A percentile compares a stretch with the other conserved stretches of the same genome.
These are phyloP conservation scores for Gnetum montanum DNA, from an alignment of 75 land plant species.

Conservation along the genomic window DNA sequence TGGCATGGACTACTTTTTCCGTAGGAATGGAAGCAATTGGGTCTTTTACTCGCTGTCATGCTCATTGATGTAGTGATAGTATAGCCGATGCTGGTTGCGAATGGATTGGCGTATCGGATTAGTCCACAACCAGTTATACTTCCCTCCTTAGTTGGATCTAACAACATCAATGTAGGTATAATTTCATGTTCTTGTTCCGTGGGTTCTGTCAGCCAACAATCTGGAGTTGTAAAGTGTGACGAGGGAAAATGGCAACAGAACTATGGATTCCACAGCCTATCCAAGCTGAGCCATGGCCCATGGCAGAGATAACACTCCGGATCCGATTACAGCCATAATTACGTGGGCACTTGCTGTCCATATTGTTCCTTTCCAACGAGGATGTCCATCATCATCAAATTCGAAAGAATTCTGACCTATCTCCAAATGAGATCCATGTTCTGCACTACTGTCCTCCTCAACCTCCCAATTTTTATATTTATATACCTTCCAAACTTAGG, in stretches of 20 bases:
- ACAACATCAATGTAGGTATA: slow-evolving; percentile 40
- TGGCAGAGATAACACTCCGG: slow-evolving; percentile 53
- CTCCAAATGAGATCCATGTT: no score
- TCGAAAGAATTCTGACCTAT: no score
- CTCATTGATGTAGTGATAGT: slow-evolving; percentile 15
- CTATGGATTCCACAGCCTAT: slow-evolving; percentile 28
- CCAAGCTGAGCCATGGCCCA: slow-evolving; percentile 58
- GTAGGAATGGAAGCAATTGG: no score
- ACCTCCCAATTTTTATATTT: no score
- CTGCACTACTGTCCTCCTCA: no score
- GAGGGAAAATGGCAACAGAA: slow-evolving; percentile 15
- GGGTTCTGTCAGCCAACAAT: slow-evolving; percentile 15
- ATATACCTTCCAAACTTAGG: no score
- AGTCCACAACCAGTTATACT: no score
- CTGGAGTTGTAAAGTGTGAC: slow-evolving; percentile 27
- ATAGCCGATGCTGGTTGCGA: slow-evolving; percentile 18
- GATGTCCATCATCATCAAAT: no score
- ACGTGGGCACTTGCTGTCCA: slow-evolving; percentile 47
- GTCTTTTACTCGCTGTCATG: no score
- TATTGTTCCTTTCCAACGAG: slow-evolving; percentile 19
- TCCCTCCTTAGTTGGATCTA: slow-evolving; percentile 24
- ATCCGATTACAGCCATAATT: slow-evolving; percentile 55
- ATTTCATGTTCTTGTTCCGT: slow-evolving; percentile 32
- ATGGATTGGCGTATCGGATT: slow-evolving; percentile 9
- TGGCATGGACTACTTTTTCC: no score